Percentiles rank a stretch among this genome's conserved stretches.
Evolutionary conservation across 305 asterid species (phyloP).

Genomic region (Withania somnifera): DNA sequence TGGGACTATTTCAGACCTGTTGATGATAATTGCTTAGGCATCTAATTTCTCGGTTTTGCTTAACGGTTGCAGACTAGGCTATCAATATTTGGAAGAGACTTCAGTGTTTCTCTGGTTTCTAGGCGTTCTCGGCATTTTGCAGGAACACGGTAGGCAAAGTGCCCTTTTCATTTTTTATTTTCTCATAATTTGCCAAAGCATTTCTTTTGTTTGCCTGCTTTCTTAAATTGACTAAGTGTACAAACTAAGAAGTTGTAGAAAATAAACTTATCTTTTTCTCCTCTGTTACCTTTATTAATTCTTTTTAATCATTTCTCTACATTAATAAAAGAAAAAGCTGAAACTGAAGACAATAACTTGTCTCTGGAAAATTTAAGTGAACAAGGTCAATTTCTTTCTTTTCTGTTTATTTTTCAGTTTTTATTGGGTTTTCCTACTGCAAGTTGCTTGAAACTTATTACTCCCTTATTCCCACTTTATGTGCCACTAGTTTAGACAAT

Average conservation of each 20-base stretch:
- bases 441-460: background rate
- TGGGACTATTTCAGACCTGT: background rate
- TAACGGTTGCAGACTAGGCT: conserved; percentile 55
- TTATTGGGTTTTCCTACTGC: background rate
- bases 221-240: background rate
- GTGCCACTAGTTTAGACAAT: background rate
- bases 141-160: conserved; percentile 73
- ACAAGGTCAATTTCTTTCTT: background rate
- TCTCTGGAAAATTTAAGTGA: background rate
- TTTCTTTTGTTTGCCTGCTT: background rate
- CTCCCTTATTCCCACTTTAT: background rate
- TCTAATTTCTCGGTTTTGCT: background rate
- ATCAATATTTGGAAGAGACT: conserved; percentile 91
- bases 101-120: conserved; percentile 72
- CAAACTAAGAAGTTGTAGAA: background rate
- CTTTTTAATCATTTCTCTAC: too few species aligned
- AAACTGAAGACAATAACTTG: background rate
- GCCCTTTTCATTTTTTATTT: background rate
- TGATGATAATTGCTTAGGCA: background rate
- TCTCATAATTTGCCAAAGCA: background rate
- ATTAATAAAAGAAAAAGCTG: background rate
- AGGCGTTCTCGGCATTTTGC: conserved; percentile 99
- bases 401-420: background rate
- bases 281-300: too few species aligned
- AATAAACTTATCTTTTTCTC: background rate